Percentiles rank a stretch among this genome's conserved stretches.
Conservation (phyloP, 1,284 basidiomycete genomes). For the Rugiboletus extremiorientalis region DNA sequence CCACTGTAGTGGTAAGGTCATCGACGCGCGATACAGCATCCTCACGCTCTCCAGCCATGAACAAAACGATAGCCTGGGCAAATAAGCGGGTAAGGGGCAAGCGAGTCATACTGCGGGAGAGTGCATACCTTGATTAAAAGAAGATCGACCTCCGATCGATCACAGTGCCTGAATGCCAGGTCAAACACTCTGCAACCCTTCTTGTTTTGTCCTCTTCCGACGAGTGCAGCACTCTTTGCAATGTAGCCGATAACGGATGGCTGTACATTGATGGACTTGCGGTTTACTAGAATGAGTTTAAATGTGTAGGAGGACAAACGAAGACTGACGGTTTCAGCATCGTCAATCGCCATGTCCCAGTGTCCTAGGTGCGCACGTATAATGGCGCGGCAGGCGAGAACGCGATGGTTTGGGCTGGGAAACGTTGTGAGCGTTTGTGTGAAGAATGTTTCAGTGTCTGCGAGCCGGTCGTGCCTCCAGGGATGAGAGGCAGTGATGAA, state of each 20-base stretch:
- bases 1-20: not conserved
- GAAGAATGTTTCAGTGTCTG: not conserved
- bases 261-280: not conserved
- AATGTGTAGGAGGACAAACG: too few relatives aligned
- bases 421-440: not conserved
- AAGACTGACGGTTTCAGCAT: not conserved
- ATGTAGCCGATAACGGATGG: not conserved
- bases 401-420: not conserved
- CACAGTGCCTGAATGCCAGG: not conserved
- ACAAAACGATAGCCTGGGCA: not conserved
- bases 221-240: not conserved
- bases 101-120: accelerated
- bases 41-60: not conserved
- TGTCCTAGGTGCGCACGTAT: not conserved
- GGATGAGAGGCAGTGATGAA: not conserved
- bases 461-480: not conserved
- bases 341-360: not conserved
- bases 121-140: not conserved
- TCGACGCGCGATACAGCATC: not conserved
- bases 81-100: not conserved
- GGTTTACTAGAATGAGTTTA: not conserved
- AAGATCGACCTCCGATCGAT: too few relatives aligned
- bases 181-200: not conserved
- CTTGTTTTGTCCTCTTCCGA: not conserved
- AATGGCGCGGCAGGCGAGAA: not conserved